Evolutionary conservation across 2,329 filamentous ascomycete genomes (phyloP), one percentile per base, ranked within the genome.

Genomic region (Westerdykella aurantiaca): DNA sequence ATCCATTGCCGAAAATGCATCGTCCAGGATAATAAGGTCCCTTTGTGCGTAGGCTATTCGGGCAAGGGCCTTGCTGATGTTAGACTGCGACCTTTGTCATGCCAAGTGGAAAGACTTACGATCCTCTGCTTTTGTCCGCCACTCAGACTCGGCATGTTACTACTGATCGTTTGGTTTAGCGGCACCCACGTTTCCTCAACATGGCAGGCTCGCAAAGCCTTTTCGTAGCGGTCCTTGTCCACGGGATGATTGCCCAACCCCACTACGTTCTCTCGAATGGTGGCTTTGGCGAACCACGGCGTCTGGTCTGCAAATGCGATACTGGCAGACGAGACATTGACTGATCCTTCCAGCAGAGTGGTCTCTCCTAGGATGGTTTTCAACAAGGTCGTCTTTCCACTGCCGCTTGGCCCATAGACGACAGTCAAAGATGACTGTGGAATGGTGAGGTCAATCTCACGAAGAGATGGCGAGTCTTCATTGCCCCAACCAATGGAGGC

Each of bases 61-160:
- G 6, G 25, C 25, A 9, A 29, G 25, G 3, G 25, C 25, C 25
- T 29, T 21, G 4, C 18, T 6, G 6, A 21, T 21, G 6, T 21
- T 21, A 21, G 18, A 21, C 18, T 21, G 18, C 18, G 18, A 7
- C 25, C 7, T 10, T 10, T 29, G 4, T 9, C 25, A 12, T 29
- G 7, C 10, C 11, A 12, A 29, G 25, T 12, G 4, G 25, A 29
- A 10, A 14, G n/a, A 37, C 48, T 22, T 43, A 50, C 67, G 10
- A 43, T 4, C 4, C 42, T 12, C 29, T 43, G 42, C 16, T 39
- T 39, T 29, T 43, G 37, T 2, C 42, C 42, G 10, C 42, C 42
- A 21, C 35, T 39, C 1, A 74, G 7, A 74, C 64, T 7, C 66
- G 62, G 37, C 6, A 72, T 72, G 43, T 69, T 69, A 48, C 67